Conservation (phyloP, 1,284 basidiomycete species). For the Marasmius sp. region DNA sequence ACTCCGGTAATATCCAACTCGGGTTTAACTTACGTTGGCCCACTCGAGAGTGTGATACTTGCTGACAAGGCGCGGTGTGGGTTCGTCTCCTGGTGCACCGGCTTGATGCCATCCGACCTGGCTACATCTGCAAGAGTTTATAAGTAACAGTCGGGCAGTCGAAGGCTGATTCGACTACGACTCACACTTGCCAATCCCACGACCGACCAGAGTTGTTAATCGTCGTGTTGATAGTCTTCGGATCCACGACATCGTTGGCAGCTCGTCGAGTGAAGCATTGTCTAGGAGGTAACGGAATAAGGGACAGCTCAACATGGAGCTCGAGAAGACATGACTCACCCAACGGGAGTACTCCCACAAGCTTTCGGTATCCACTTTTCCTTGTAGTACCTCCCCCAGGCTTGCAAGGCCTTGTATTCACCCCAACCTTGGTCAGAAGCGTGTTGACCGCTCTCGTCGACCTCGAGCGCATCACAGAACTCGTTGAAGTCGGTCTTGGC, state of each 20-base stretch:
- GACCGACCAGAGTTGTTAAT: conserved; percentile 54
- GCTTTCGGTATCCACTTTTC: conserved; percentile 39
- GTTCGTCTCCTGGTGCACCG: conserved; percentile 47
- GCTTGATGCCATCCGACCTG: conserved; percentile 66
- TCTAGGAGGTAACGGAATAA: no score
- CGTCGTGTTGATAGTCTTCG: conserved; percentile 32
- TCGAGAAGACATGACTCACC: background rate
- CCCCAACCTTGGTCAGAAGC: conserved; percentile 63
- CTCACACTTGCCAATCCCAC: conserved; percentile 63
- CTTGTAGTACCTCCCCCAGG: conserved; percentile 62
- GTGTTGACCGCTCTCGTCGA: conserved; percentile 51
- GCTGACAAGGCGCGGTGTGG: background rate
- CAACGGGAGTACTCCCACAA: conserved; percentile 27
- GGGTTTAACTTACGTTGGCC: background rate
- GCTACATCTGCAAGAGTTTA: conserved; percentile 51
- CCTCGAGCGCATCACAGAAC: conserved; percentile 75
- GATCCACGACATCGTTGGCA: no score
- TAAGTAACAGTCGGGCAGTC: no score
- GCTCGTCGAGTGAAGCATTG: no score
- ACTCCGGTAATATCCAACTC: background rate
- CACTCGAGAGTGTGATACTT: background rate
- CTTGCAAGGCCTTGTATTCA: conserved; percentile 54
- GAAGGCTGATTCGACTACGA: background rate
- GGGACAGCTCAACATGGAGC: no score
- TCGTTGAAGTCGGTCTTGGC: conserved; percentile 52